A percentile compares a stretch with the other conserved stretches of the same genome.
Evolutionary conservation across 768 basidiomycete species (phyloP).

Genomic region (Hysterangium stoloniferum): DNA sequence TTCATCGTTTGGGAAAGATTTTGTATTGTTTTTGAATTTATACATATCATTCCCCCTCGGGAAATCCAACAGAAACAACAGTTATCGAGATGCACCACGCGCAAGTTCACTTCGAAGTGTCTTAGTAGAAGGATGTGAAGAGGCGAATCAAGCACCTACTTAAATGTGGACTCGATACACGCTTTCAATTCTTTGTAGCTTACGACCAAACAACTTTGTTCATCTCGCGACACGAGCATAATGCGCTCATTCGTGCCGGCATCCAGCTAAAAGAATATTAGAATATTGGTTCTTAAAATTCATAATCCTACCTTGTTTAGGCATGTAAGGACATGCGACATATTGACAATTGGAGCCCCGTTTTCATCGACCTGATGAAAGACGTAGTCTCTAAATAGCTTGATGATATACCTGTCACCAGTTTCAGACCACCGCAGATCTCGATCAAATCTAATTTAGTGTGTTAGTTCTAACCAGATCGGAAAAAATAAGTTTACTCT

Average conservation of each 20-base stretch:
- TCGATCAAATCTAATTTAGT: slow-evolving; percentile 65
- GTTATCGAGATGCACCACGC: neutral
- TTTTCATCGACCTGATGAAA: slow-evolving; percentile 95
- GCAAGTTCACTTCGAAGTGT: neutral
- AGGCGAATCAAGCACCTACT: slow-evolving; percentile 37
- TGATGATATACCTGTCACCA: slow-evolving; percentile 95
- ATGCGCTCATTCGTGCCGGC: slow-evolving; percentile 88
- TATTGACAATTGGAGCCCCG: slow-evolving; percentile 81
- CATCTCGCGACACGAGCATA: slow-evolving; percentile 92
- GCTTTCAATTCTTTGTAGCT: slow-evolving; percentile 87
- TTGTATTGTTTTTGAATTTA: neutral
- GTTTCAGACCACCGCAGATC: slow-evolving; percentile 98
- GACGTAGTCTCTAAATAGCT: slow-evolving; percentile 95
- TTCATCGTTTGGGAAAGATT: neutral
- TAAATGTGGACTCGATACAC: slow-evolving; percentile 78
- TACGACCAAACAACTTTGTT: slow-evolving; percentile 92
- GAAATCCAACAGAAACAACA: neutral
- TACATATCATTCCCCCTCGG: neutral
- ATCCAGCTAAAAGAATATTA: slow-evolving; percentile 55
- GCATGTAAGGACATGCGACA: slow-evolving; percentile 85
- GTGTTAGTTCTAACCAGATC: neutral
- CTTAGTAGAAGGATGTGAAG: neutral
- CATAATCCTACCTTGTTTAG: slow-evolving; percentile 72
- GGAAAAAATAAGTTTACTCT: slow-evolving; percentile 52
- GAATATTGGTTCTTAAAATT: slow-evolving; percentile 6